Conservation (phyloP, 139 green algal genomes). For the Micractinium conductrix region DNA sequence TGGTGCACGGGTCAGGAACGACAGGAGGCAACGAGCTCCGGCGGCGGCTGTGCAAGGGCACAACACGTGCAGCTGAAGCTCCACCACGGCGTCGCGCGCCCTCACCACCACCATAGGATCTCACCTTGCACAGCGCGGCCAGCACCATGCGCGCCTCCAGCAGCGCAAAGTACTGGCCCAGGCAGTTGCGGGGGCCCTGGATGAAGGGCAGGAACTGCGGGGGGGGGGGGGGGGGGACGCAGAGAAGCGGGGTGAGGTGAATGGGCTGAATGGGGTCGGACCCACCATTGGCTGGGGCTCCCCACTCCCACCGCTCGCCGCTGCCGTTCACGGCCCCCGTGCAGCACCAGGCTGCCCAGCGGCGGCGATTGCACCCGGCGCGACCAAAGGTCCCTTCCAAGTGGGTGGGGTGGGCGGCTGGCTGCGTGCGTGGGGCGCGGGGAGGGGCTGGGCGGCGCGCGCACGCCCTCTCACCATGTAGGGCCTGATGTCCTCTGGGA, state of each 20-base stretch:
- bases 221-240: neutral
- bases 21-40: no score
- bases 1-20: no score
- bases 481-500: slow-evolving; percentile 75
- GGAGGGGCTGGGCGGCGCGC: no score
- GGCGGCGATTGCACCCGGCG: no score
- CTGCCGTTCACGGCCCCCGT: neutral
- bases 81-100: neutral
- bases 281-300: no score
- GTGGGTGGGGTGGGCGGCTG: no score
- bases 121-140: slow-evolving; percentile 67
- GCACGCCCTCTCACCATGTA: slow-evolving; percentile 68
- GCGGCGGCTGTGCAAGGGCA: no score
- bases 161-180: slow-evolving; percentile 89
- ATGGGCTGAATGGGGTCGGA: no score
- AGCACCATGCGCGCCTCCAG: slow-evolving; percentile 92
- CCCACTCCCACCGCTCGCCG: no score
- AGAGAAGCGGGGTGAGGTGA: neutral
- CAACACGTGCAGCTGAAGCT: neutral
- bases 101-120: neutral
- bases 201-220: slow-evolving; percentile 95
- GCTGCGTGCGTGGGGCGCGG: no score
- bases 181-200: slow-evolving; percentile 91
- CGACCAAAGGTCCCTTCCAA: no score
- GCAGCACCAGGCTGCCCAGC: no score